Evolutionary conservation across 306 rosid genomes (phyloP).

Genomic region (Vicia sativa): DNA sequence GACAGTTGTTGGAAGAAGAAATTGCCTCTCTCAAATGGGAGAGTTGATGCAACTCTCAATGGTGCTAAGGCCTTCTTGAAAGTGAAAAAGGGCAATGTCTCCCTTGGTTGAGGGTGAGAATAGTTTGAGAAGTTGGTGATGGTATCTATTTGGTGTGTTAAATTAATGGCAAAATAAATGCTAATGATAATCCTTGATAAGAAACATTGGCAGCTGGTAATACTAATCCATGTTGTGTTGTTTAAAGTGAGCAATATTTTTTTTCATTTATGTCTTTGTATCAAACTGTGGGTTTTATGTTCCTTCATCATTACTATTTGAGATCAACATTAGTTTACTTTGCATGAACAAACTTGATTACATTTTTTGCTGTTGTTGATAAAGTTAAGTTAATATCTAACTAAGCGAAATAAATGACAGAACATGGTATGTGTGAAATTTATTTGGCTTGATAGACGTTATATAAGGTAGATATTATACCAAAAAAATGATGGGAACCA

Average conservation of each 20-base stretch:
- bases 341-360: not conserved
- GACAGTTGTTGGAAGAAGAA: conserved; percentile 55
- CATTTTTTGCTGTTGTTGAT: not conserved
- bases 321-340: not conserved
- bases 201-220: conserved; percentile 3
- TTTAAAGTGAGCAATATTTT: not conserved
- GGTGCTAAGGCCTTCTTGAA: conserved; percentile 45
- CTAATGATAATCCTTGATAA: not conserved
- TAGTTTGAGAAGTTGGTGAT: too few relatives aligned
- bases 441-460: too few relatives aligned
- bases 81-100: conserved; percentile 43
- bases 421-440: too few relatives aligned
- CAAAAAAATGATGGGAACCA: too few relatives aligned
- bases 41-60: conserved; percentile 29
- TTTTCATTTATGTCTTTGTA: not conserved
- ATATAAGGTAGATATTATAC: too few relatives aligned
- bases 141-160: too few relatives aligned
- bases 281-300: not conserved
- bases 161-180: too few relatives aligned
- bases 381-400: not conserved
- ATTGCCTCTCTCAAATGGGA: conserved; percentile 57
- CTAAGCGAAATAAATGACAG: not conserved
- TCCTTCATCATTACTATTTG: not conserved
- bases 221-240: not conserved
- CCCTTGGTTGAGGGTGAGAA: conserved; percentile 5